A percentile compares a stretch with the other conserved stretches of the same genome.
Conservation (phyloP, 495 filamentous ascomycete genomes). For the Podospora pseudocomata region DNA sequence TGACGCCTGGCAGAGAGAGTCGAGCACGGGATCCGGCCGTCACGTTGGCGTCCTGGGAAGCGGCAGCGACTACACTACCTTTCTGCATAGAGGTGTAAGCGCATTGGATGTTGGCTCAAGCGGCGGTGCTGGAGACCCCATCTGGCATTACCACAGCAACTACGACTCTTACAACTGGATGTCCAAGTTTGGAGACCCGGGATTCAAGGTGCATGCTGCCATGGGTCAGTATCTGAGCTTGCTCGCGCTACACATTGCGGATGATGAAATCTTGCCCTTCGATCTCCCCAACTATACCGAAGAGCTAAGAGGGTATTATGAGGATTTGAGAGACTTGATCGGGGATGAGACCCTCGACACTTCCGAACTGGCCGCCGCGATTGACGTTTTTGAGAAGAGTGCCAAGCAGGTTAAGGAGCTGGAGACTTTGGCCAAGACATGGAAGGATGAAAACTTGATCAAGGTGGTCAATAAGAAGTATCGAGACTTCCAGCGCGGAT, state of each 20-base stretch:
- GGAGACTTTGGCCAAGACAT: slow-evolving; percentile 54
- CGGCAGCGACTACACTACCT: slow-evolving; percentile 83
- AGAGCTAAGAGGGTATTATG: slow-evolving; percentile 57
- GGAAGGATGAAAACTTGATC: slow-evolving; percentile 59
- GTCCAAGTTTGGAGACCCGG: slow-evolving; percentile 69
- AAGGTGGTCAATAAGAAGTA: slow-evolving; percentile 61
- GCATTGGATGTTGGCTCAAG: slow-evolving; percentile 75
- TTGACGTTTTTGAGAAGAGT: slow-evolving; percentile 7
- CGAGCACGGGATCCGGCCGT: slow-evolving; percentile 46
- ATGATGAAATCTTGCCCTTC: slow-evolving; percentile 69
- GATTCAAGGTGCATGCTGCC: slow-evolving; percentile 67
- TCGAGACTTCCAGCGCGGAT: slow-evolving; percentile 68
- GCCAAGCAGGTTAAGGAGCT: slow-evolving; percentile 1
- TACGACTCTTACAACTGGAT: slow-evolving; percentile 87
- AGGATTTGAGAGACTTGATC: slow-evolving; percentile 54
- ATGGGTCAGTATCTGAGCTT: slow-evolving; percentile 71
- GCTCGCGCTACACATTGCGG: slow-evolving; percentile 69
- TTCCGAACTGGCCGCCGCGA: slow-evolving; percentile 37
- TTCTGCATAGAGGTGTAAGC: slow-evolving; percentile 74
- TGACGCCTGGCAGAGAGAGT: slow-evolving; percentile 57
- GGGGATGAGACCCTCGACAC: slow-evolving; percentile 53
- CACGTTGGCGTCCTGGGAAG: slow-evolving; percentile 62
- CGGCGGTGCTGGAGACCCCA: slow-evolving; percentile 40
- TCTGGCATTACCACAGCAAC: slow-evolving; percentile 76
- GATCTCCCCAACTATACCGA: slow-evolving; percentile 66